Evolutionary conservation across 495 filamentous ascomycete genomes (phyloP), one percentile per base, ranked within the genome.

Genomic region (Talaromyces borbonicus): DNA sequence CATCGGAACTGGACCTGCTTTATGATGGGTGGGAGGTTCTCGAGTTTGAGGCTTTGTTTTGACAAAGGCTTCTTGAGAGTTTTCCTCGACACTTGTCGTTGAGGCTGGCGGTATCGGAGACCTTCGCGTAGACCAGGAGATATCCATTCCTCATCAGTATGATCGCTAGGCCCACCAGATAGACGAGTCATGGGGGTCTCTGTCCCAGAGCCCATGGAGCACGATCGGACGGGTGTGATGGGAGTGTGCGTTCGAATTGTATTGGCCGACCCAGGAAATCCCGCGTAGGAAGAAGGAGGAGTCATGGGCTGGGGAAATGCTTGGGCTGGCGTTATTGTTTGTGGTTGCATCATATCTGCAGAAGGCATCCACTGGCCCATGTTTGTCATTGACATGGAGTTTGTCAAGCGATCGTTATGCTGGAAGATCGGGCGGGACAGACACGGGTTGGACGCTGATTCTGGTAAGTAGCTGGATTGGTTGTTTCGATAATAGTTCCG

Each of bases 1-100:
- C 73, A 77, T 49, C 60, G 67, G 54, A 71, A 71, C 31, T 69
- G 68, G 0, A 71, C 68, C 47, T 69, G 62, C 49, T 65, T 66
- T 19, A 66, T 65, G 43, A 65, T 63, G 1, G 59, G 52, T 18
- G 64, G 65, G 0, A 71, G 49, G 47, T 64, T 67, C 38, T 71
- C 68, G 12, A 71, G 49, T 37, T 56, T 63, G 15, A 71, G 48
- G 30, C 59, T 63, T 12, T 68, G 67, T 7, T 63, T 62, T 8
- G 62, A 58, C 3, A 64, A 51, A 33, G 68, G 58, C 53, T 67
- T 67, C 33, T 66, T 58, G 24, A 61, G 56, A 2, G 57, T 51
- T 41, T 71, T 71, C 18, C 60, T 55, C 0, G 66, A 64, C 0
- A 53, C 50, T 20, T 60, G 58, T 8, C 66, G 66, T 8, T 67